Evolutionary conservation across 495 filamentous ascomycete species (phyloP).

Genomic region (Podospora pseudopauciseta): DNA sequence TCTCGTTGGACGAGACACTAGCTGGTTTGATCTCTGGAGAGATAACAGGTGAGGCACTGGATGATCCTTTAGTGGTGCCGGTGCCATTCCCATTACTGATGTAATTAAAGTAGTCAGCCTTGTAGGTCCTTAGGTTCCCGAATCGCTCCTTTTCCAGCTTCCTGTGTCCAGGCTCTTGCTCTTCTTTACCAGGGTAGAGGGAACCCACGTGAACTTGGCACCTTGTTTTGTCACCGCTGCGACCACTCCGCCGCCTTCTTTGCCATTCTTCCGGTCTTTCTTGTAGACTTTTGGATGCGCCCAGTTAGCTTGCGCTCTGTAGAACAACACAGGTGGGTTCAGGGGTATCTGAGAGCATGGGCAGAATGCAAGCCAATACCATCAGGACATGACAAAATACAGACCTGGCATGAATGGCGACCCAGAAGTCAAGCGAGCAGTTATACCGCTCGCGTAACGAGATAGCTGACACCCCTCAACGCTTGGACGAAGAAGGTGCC

Average conservation of each 20-base stretch:
- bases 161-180: slow-evolving; percentile 7
- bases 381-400: slow-evolving; percentile 16
- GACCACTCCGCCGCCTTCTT: slow-evolving; percentile 48
- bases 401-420: slow-evolving; percentile 47
- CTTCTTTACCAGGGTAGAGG: slow-evolving; percentile 10
- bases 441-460: slow-evolving; percentile 35
- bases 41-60: slow-evolving; percentile 39
- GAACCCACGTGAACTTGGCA: slow-evolving; percentile 48
- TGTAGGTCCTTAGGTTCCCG: background rate
- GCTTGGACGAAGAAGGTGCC: slow-evolving; percentile 6
- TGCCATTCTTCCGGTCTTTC: slow-evolving; percentile 53
- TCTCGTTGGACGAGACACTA: slow-evolving; percentile 35
- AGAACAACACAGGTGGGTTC: background rate
- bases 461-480: slow-evolving; percentile 12
- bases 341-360: background rate
- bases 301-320: slow-evolving; percentile 19
- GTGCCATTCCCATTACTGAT: slow-evolving; percentile 27
- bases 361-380: background rate
- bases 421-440: slow-evolving; percentile 29
- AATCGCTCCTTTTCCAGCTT: background rate
- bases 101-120: slow-evolving; percentile 23
- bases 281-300: slow-evolving; percentile 34
- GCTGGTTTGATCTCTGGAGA: slow-evolving; percentile 44
- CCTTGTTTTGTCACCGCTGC: slow-evolving; percentile 52
- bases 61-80: slow-evolving; percentile 32